Base-by-base conservation (phyloP, 2,329 filamentous ascomycete species). In the Huntiella abstrusa region DNA sequence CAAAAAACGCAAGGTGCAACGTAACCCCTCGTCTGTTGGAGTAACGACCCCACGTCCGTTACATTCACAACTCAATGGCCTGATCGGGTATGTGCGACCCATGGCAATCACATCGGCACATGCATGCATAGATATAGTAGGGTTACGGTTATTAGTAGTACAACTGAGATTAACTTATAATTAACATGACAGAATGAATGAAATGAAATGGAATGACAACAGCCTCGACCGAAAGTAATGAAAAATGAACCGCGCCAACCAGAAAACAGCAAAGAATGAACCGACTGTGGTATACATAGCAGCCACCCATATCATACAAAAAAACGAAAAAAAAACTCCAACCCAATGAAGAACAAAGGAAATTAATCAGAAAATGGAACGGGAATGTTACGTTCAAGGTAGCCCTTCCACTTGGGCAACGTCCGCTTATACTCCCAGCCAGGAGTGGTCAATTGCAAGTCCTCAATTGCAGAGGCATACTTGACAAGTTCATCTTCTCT, bases 381-480 rank as follows among this genome's bases (percentile, higher is more conserved):
- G 1, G 68, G 67, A 2, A 70, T 53, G 37, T 69, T 68, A 35
- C 62, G 62, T 46, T 57, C 55, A 41, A 67, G 56, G 51, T 73
- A 73, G 2, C 65, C 70, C 3, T 63, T 59, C 71, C 71, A 77
- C 48, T 61, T 58, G 0, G 73, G 72, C 41, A 64, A 55, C 2
- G 61, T 65, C 32, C 73, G 64, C 56, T 65, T 64, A 47, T 68
- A 68, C 10, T 57, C 54, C 0, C 64, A 50, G 5, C 45, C 67
- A 5, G 61, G 56, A 4, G 60, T 60, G 3, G 54, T 60, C 17
- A 59, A 53, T 57, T 71, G 68, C 51, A 77, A 55, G 55, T 78
- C 68, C 57, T 79, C 74, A 53, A 78, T 76, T 1, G 74, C 75
- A 54, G 70, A 80, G 0, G 64, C 76, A 62, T 69, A 80, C 55